These are phyloP conservation scores for Tolypocladium tundrense DNA, from an alignment of 2,329 filamentous ascomycete species.

Conservation along the genomic window DNA sequence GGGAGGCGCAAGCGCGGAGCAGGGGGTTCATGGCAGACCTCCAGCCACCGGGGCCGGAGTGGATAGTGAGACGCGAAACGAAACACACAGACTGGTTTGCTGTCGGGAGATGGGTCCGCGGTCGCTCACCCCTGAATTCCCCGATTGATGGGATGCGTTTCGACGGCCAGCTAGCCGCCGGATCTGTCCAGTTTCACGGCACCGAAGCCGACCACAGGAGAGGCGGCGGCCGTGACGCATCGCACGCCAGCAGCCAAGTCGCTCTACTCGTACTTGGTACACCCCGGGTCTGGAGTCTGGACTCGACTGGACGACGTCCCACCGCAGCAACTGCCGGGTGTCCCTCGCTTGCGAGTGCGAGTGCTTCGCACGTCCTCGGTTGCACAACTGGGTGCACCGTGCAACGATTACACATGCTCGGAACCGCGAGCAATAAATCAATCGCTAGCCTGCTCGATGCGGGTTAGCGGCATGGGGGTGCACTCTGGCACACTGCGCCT, in stretches of 20 bases:
- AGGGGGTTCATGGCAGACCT: not conserved
- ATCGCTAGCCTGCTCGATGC: not conserved
- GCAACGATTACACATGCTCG: not conserved
- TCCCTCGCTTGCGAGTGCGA: not conserved
- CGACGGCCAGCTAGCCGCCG: not conserved
- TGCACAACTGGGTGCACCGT: not conserved
- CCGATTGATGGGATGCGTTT: not conserved
- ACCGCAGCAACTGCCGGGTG: not conserved
- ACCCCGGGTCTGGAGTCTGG: not conserved
- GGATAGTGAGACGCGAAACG: conserved; percentile 1
- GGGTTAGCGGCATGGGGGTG: not conserved
- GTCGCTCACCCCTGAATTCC: not conserved
- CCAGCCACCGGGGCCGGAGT: not conserved
- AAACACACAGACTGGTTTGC: not conserved
- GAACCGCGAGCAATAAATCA: not conserved
- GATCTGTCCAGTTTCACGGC: not conserved
- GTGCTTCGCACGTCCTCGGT: not conserved
- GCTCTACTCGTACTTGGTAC: too few species aligned
- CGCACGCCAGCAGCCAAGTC: too few species aligned
- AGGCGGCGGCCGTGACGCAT: not conserved
- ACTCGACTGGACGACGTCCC: not conserved
- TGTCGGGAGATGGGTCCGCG: not conserved
- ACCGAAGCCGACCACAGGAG: not conserved
- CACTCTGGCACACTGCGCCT: too few species aligned
- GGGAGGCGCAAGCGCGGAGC: not conserved